Conservation (phyloP, 805 yeast species). For the Ogataea siamensis region DNA sequence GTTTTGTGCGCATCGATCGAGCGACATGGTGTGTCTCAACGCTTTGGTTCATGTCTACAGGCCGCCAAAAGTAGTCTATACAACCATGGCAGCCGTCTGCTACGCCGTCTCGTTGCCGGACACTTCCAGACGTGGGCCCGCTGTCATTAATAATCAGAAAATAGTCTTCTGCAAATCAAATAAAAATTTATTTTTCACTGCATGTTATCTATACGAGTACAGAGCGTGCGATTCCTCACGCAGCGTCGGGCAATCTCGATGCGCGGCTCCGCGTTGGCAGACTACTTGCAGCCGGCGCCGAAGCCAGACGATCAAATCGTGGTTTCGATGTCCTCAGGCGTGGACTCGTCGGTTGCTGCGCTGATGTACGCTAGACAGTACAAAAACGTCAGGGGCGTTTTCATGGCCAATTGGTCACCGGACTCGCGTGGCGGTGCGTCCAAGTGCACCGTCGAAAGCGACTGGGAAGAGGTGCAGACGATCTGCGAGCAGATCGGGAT, state of each 20-base stretch:
- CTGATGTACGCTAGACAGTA: constrained; percentile 47
- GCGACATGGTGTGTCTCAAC: too few species aligned
- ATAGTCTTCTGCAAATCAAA: too few species aligned
- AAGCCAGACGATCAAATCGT: constrained; percentile 55
- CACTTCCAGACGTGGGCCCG: too few species aligned
- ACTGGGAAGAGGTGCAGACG: constrained; percentile 79
- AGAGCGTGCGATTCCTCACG: not conserved
- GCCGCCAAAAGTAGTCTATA: too few species aligned
- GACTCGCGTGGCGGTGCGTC: constrained; percentile 29
- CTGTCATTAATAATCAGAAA: too few species aligned
- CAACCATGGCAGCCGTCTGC: too few species aligned
- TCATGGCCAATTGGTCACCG: constrained; percentile 88
- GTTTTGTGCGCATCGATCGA: too few species aligned
- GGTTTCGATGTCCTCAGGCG: constrained; percentile 96
- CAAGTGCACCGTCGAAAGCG: constrained; percentile 71
- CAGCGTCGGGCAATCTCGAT: constrained; percentile 2
- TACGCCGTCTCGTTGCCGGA: too few species aligned
- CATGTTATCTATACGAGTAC: constrained; percentile 3
- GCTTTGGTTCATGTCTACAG: too few species aligned
- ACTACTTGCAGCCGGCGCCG: constrained; percentile 36
- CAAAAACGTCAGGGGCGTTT: constrained; percentile 71
- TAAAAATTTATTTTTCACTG: too few species aligned
- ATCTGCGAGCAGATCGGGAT: constrained; percentile 62
- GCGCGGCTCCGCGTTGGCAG: constrained; percentile 1
- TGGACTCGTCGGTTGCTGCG: constrained; percentile 90